Conservation (phyloP, 495 filamentous ascomycete genomes). For the Cudoniella acicularis region DNA sequence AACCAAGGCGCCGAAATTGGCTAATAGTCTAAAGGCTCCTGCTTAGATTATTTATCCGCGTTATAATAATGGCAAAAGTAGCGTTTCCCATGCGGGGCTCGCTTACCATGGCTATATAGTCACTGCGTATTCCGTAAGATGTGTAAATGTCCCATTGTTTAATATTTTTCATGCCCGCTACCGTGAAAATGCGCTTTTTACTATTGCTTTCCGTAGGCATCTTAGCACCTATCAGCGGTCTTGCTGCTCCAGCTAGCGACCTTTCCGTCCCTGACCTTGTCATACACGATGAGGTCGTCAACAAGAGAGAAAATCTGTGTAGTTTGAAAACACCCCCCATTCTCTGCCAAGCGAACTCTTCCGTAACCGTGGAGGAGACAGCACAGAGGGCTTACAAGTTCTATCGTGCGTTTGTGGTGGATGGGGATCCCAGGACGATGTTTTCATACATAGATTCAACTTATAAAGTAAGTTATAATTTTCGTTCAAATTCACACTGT, state of each 20-base stretch:
- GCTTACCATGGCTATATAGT: background rate
- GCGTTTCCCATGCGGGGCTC: background rate
- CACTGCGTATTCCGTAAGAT: background rate
- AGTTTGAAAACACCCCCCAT: conserved; percentile 34
- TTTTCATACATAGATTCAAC: conserved; percentile 41
- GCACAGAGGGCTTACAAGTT: conserved; percentile 43
- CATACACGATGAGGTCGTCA: conserved; percentile 14
- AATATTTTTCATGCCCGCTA: background rate
- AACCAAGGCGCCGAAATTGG: background rate
- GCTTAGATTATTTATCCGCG: background rate
- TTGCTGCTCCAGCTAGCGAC: conserved; percentile 20
- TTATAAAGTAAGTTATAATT: conserved; percentile 31
- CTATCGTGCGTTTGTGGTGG: conserved; percentile 45
- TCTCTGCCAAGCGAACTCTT: conserved; percentile 35
- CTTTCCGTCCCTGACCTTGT: background rate
- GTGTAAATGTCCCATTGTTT: background rate
- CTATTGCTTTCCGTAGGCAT: conserved; percentile 28
- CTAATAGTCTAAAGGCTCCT: background rate
- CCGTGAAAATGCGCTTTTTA: conserved; percentile 29
- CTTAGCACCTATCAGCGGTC: conserved; percentile 28
- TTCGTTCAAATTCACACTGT: background rate
- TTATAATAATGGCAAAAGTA: background rate
- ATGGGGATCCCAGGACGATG: conserved; percentile 43
- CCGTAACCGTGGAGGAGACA: conserved; percentile 41
- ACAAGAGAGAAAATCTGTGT: conserved; percentile 41